A percentile compares a stretch with the other conserved stretches of the same genome.
Conservation (phyloP, 2,329 filamentous ascomycete species). For the Thielaviopsis populi region DNA sequence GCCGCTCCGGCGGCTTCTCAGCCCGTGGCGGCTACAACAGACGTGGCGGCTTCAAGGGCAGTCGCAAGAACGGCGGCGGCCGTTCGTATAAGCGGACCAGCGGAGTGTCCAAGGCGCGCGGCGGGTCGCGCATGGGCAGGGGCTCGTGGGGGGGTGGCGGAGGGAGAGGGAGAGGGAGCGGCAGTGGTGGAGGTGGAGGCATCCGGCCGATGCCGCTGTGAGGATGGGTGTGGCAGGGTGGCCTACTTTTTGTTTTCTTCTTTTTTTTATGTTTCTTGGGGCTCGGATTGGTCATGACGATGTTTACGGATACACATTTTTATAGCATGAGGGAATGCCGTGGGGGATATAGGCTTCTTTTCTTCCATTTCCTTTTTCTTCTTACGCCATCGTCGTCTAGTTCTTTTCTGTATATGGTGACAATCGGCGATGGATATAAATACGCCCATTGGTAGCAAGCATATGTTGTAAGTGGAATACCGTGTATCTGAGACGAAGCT, state of each 20-base stretch:
- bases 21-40: background rate
- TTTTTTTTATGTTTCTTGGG: background rate
- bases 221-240: background rate
- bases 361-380: background rate
- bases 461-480: too few relatives aligned
- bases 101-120: background rate
- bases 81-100: background rate
- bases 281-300: background rate
- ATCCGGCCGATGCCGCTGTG: slow-evolving; percentile 16
- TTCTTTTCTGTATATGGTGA: too few relatives aligned
- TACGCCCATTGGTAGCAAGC: too few relatives aligned
- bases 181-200: slow-evolving; percentile 5
- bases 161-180: background rate
- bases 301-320: background rate
- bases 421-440: too few relatives aligned
- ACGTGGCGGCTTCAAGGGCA: background rate
- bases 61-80: background rate
- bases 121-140: background rate
- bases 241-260: background rate
- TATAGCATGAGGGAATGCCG: background rate
- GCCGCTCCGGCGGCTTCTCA: background rate
- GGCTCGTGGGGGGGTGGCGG: slow-evolving; percentile 16
- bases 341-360: background rate
- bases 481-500: too few relatives aligned
- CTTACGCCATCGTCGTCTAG: background rate